phyloP scores from a whole-genome alignment of 257 asterid genomes.

The Solanum sejunctum region DNA sequence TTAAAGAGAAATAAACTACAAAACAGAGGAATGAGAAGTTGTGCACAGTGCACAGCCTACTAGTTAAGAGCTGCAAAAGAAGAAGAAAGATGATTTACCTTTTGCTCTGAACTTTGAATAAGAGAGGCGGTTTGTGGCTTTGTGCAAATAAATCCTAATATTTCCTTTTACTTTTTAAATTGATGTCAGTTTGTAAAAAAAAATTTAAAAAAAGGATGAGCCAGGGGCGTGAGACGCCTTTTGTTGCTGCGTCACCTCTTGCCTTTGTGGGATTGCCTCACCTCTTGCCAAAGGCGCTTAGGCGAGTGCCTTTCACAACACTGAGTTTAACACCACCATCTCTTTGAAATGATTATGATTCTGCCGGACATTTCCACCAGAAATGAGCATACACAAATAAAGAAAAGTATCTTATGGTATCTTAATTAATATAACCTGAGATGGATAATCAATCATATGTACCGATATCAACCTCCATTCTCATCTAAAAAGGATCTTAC shows the following conservation, averaged over 20 bases:
- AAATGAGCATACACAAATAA: neutral
- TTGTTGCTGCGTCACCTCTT: too few species aligned
- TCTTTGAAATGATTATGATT: neutral
- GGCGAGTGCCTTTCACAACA: neutral
- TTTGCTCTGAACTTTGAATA: neutral
- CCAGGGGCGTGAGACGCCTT: too few species aligned
- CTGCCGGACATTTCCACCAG: neutral
- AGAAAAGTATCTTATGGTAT: neutral
- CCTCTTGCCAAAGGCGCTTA: neutral
- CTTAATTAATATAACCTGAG: neutral
- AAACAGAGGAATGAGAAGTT: neutral
- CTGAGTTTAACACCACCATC: neutral
- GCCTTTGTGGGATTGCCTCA: neutral
- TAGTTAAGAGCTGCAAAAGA: neutral
- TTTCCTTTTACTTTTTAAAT: neutral
- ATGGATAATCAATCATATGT: neutral
- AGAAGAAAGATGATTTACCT: neutral
- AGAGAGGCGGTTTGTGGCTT: neutral
- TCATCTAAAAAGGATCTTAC: neutral
- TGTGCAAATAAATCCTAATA: neutral
- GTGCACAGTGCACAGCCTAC: neutral
- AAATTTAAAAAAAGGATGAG: neutral
- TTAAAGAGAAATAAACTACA: too few species aligned
- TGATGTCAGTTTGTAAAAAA: neutral
- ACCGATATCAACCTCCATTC: neutral